Conservation (phyloP, 179 eudicot species). For the Gypsophila paniculata region DNA sequence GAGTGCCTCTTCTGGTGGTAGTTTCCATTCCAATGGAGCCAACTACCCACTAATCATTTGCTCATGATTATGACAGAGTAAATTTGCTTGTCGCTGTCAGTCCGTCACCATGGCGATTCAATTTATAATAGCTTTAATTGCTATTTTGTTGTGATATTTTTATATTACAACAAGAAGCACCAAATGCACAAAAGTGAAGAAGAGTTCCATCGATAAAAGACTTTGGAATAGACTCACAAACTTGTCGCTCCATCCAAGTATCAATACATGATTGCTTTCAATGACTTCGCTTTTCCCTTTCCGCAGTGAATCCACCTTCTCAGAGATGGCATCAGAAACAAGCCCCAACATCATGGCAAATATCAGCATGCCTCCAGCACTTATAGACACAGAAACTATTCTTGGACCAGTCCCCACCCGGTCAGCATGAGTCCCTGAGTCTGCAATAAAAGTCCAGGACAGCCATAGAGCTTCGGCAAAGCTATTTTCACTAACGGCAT, state of each 20-base stretch:
- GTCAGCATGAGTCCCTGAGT: constrained; percentile 95
- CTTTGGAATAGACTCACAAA: constrained; percentile 44
- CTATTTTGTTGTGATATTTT: no score
- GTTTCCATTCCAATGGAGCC: no score
- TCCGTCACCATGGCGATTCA: no score
- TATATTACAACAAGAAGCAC: neutral
- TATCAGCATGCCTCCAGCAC: constrained; percentile 93
- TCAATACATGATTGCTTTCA: constrained; percentile 73
- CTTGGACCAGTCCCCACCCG: constrained; percentile 76
- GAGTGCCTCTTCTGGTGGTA: no score
- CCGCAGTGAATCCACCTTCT: constrained; percentile 88
- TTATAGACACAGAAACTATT: constrained; percentile 79
- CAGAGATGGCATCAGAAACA: constrained; percentile 95
- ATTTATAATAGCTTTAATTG: no score
- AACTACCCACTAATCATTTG: no score
- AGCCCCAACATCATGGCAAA: constrained; percentile 98
- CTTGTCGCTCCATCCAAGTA: constrained; percentile 98
- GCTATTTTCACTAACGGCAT: constrained; percentile 74
- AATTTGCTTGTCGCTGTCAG: no score
- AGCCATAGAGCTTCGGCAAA: constrained; percentile 87
- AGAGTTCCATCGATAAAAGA: constrained; percentile 14
- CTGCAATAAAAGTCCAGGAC: constrained; percentile 91
- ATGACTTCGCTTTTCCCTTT: constrained; percentile 97
- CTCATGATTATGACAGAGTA: no score
- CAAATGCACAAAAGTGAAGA: no score